A percentile compares a stretch with the other conserved stretches of the same genome.
Evolutionary conservation across 805 yeast genomes (phyloP).

Genomic region (Danielozyma ontarioensis): DNA sequence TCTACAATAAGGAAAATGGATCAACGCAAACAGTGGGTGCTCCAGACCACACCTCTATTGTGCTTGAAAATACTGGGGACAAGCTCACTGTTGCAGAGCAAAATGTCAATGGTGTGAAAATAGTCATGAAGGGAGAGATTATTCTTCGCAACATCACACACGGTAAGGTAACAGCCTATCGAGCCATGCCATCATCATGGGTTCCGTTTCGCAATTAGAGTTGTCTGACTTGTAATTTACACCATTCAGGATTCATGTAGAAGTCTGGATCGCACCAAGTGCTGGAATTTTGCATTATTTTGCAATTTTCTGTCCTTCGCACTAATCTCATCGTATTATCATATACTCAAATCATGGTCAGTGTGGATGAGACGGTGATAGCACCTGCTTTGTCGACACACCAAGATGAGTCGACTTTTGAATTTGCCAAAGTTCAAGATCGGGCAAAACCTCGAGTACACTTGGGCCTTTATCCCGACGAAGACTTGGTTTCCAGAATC

Average conservation of each 20-base stretch:
- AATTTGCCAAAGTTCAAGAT: slow-evolving; percentile 39
- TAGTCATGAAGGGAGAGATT: slow-evolving; percentile 36
- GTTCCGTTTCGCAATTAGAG: slow-evolving; percentile 11
- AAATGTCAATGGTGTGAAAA: slow-evolving; percentile 40
- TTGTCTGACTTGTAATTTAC: no score
- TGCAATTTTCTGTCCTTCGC: no score
- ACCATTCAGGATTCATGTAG: no score
- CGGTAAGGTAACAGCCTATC: slow-evolving; percentile 43
- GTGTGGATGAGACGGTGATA: slow-evolving; percentile 8
- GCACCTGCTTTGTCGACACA: slow-evolving; percentile 76
- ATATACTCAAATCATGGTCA: background rate
- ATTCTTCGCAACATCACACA: slow-evolving; percentile 29
- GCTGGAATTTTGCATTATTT: no score
- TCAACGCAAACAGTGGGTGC: slow-evolving; percentile 38
- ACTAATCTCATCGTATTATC: no score
- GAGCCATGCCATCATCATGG: slow-evolving; percentile 48
- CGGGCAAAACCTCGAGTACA: slow-evolving; percentile 17
- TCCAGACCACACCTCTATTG: slow-evolving; percentile 50
- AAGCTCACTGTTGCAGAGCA: slow-evolving; percentile 42
- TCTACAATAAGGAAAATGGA: slow-evolving; percentile 31
- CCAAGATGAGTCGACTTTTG: slow-evolving; percentile 57
- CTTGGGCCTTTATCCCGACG: slow-evolving; percentile 16
- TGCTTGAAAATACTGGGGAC: slow-evolving; percentile 21
- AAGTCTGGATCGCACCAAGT: no score
- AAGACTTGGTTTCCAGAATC: slow-evolving; percentile 29